Evolutionary conservation across 176 grass and related monocot species (phyloP).

Genomic region (Eleusine indica): DNA sequence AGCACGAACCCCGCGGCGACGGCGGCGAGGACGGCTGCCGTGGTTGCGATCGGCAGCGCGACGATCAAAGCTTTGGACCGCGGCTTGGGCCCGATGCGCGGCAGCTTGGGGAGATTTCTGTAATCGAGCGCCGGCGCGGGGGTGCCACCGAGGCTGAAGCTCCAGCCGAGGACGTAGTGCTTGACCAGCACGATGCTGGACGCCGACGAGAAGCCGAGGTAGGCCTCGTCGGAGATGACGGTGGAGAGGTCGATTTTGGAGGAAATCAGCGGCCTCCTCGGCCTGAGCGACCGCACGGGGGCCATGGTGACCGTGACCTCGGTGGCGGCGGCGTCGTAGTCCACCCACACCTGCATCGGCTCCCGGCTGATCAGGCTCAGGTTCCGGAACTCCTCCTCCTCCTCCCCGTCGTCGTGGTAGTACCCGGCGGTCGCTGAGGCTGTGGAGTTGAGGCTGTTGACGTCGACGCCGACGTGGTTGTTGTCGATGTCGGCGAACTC

Average conservation of each 20-base stretch:
- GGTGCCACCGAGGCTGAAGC: constrained; percentile 39
- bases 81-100: constrained; percentile 46
- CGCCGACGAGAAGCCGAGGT: constrained; percentile 52
- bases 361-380: constrained; percentile 44
- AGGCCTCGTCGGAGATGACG: constrained; percentile 30
- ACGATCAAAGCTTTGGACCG: constrained; percentile 39
- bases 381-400: constrained; percentile 30
- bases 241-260: constrained; percentile 21
- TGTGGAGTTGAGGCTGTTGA: constrained; percentile 59
- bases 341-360: constrained; percentile 54
- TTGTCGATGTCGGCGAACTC: constrained; percentile 57
- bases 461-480: constrained; percentile 54
- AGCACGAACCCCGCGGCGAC: constrained; percentile 21
- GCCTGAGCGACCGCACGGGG: constrained; percentile 8
- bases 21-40: constrained; percentile 16
- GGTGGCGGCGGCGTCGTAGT: constrained; percentile 33
- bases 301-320: constrained; percentile 45
- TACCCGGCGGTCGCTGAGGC: constrained; percentile 39
- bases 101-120: constrained; percentile 42
- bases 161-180: constrained; percentile 56
- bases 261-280: constrained; percentile 24
- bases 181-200: constrained; percentile 55
- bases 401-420: constrained; percentile 19
- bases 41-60: constrained; percentile 37
- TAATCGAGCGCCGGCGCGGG: constrained; percentile 41